Evolutionary conservation across 495 filamentous ascomycete species (phyloP), one percentile per base, ranked within the genome.

Genomic region (Pseudomonodictys pantanalensis): DNA sequence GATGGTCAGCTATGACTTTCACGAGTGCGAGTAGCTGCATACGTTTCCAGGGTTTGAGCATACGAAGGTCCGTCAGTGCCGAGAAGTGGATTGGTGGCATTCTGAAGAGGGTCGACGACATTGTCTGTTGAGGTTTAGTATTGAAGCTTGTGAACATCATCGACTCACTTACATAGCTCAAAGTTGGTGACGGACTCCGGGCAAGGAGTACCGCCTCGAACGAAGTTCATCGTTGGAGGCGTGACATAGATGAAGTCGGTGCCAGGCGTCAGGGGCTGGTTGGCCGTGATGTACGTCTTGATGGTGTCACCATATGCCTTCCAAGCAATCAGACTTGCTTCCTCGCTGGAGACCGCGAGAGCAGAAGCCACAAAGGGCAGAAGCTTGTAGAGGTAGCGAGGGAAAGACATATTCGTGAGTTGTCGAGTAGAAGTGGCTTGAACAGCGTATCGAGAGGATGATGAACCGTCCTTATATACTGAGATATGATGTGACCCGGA

Each of bases 301-400:
- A 56, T 56, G 25, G 38, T 9, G 5, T 56, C 35, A 28, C 52
- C 52, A 35, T 56, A 56, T 2, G 52, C 52, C 26, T 56, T 56
- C 52, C 52, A 56, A 22, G 52, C 52, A 23, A 56, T 47, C 29
- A 56, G 30, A 26, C 52, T 56, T 5, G 52, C 52, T 23, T 56
- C 52, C 3, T 56, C 52, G 23, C 28, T 46, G 38, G 39, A 17
- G n/a, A 56, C 38, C 3, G 52, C 52, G 7, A 33, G 20, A 7
- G 52, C 52, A 3, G 52, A 30, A n/a, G 52, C 41, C n/a, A 26
- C 11, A 4, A 56, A 17, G 2, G 52, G 28, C 24, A 56, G 52
- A 56, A 56, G 39, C 20, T 45, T 39, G 20, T 46, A 24, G 26
- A 56, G 35, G 26, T 46, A 47, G 41, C 39, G 23, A 6, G 52